Evolutionary conservation across 148 eudicot genomes (phyloP), one percentile per base, ranked within the genome.

Genomic region (Mesembryanthemum crystallinum): DNA sequence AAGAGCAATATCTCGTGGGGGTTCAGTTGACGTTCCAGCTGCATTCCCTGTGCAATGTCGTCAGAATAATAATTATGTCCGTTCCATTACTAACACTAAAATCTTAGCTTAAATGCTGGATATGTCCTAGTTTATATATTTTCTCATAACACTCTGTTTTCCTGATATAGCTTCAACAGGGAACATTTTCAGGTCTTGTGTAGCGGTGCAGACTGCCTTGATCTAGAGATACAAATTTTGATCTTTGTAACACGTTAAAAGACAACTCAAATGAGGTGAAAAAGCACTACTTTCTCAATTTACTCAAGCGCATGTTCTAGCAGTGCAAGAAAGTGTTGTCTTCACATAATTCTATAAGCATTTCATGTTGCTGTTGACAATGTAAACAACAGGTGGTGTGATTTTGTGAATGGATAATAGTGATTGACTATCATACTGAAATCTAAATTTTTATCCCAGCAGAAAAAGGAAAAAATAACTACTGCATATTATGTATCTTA

Each of bases 1-100:
- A 29, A 77, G 45, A 49, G 80, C 60, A 55, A 74, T 63, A 64
- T 64, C 72, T 68, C 61, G 76, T 59, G 61, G 78, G 60, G 49
- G 27, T 71, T 64, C 67, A 43, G 14, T 28, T 30, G 35, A 21
- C 59, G 74, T 15, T 30, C 23, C 77, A 76, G 25, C 81, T 69
- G 81, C 74, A 67, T 58, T 74, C 63, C 71, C 61, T 64, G 58
- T 7, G 30, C 72, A 71, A 67, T 3, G 32, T 13, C 8, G 42
- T 75, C 55, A 80, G 49, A 51, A 5, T 12, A 37, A 59, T 37
- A 59, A 39, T 49, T 49, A n/a, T 9, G 64, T 71, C 5, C 5
- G 52, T 47, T 65, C 45, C 18, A 58, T 32, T 25, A 45, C 23
- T 6, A 67, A 32, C 35, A 49, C 61, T 74, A 74, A 25, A 18